Evolutionary conservation across 192 early-diverging fungal genomes (phyloP).

Genomic region (Backusella sp.): DNA sequence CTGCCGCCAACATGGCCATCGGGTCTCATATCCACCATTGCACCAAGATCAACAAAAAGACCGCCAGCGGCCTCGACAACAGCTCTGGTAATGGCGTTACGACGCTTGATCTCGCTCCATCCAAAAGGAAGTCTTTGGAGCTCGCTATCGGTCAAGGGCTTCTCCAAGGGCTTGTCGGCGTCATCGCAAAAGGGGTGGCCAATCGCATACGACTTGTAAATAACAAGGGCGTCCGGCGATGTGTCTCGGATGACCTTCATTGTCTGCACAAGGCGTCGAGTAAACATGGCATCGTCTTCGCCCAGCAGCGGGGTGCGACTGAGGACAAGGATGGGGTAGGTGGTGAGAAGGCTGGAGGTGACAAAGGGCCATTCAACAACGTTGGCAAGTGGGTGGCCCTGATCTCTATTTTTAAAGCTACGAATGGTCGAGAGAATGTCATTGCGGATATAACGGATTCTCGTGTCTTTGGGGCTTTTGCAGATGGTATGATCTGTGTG

Average conservation of each 20-base stretch:
- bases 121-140: conserved; percentile 36
- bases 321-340: conserved; percentile 45
- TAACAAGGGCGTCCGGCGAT: conserved; percentile 40
- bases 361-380: conserved; percentile 48
- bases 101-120: conserved; percentile 40
- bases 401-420: not conserved
- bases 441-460: conserved; percentile 44
- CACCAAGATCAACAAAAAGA: conserved; percentile 48
- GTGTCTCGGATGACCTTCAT: conserved; percentile 36
- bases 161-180: conserved; percentile 33
- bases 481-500: conserved; percentile 39
- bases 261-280: conserved; percentile 27
- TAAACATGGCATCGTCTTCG: conserved; percentile 40
- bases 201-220: conserved; percentile 49
- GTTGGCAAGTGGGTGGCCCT: conserved; percentile 35
- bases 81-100: conserved; percentile 49
- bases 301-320: conserved; percentile 37
- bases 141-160: conserved; percentile 32
- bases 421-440: conserved; percentile 41
- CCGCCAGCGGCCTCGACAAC: conserved; percentile 52
- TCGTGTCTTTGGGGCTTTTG: conserved; percentile 12
- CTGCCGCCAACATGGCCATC: conserved; percentile 57
- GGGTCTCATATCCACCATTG: conserved; percentile 39
- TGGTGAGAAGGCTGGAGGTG: conserved; percentile 19
- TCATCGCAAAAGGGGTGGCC: conserved; percentile 50